phyloP scores from a whole-genome alignment of 2,329 filamentous ascomycete species.

The Sclerotinia sclerotiorum region DNA sequence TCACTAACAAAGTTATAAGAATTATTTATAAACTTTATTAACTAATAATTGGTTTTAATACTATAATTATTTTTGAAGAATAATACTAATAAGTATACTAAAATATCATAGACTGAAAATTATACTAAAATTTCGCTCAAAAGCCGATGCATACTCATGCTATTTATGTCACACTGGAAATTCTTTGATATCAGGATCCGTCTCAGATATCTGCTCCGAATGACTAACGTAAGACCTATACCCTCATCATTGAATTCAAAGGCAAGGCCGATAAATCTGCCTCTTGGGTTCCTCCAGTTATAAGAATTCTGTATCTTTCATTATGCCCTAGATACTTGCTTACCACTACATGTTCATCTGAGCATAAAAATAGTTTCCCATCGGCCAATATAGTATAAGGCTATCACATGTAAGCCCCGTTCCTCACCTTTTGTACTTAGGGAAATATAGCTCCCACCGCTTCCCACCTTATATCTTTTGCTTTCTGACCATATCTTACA shows the following conservation, averaged over 20 bases:
- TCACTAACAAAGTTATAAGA: too few species aligned
- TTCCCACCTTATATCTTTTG: background rate
- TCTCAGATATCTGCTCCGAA: background rate
- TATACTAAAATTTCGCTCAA: background rate
- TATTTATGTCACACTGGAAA: background rate
- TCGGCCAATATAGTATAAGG: background rate
- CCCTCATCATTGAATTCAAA: background rate
- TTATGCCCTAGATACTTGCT: background rate
- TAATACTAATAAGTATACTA: too few species aligned
- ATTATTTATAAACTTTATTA: too few species aligned
- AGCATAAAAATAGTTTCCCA: background rate
- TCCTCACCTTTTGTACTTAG: background rate
- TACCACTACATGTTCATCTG: too few species aligned
- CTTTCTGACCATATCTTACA: background rate
- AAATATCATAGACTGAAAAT: too few species aligned
- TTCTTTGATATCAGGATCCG: background rate
- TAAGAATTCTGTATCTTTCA: background rate
- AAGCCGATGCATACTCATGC: background rate
- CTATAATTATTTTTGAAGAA: too few species aligned
- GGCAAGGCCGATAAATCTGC: background rate
- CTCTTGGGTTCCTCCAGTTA: background rate
- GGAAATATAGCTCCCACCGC: background rate
- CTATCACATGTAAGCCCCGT: background rate
- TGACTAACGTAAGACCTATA: background rate
- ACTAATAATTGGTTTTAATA: too few species aligned